These are phyloP conservation scores for Arthrobotrys iridis DNA, from an alignment of 2,329 filamentous ascomycete species.

Conservation along the genomic window DNA sequence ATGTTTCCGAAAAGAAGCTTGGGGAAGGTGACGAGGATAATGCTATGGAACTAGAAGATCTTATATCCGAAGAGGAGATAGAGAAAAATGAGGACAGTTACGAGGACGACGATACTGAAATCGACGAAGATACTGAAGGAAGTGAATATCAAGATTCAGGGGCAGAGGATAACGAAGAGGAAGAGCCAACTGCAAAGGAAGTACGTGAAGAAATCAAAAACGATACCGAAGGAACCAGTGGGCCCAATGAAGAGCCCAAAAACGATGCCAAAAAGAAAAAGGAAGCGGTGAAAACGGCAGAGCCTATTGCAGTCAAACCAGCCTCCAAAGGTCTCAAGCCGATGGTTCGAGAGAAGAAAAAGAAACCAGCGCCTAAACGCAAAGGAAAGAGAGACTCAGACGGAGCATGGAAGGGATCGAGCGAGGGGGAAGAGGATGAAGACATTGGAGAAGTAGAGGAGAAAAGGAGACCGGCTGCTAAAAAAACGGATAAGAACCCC, in stretches of 20 bases:
- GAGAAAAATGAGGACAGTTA: not conserved
- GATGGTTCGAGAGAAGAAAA: not conserved
- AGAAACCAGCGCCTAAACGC: not conserved
- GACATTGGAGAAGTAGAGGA: not conserved
- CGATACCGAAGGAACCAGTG: not conserved
- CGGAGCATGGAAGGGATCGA: slow-evolving; percentile 2
- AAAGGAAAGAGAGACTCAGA: slow-evolving; percentile 14
- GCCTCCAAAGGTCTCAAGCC: not conserved
- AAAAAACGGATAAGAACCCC: not conserved
- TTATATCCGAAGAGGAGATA: not conserved
- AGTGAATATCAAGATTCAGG: not conserved
- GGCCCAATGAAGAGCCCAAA: not conserved
- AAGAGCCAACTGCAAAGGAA: not conserved
- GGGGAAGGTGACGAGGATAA: not conserved
- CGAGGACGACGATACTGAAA: not conserved
- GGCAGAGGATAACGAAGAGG: not conserved
- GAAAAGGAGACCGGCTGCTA: not conserved
- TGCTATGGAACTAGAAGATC: not conserved
- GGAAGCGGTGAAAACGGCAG: not conserved
- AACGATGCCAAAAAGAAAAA: not conserved
- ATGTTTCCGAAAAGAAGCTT: not conserved
- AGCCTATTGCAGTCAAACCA: not conserved
- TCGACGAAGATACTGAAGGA: not conserved
- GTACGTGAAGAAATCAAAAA: not conserved
- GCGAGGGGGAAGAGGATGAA: not conserved